These are phyloP conservation scores for Danielia oregonensis DNA, from an alignment of 805 yeast species.

Conservation along the genomic window DNA sequence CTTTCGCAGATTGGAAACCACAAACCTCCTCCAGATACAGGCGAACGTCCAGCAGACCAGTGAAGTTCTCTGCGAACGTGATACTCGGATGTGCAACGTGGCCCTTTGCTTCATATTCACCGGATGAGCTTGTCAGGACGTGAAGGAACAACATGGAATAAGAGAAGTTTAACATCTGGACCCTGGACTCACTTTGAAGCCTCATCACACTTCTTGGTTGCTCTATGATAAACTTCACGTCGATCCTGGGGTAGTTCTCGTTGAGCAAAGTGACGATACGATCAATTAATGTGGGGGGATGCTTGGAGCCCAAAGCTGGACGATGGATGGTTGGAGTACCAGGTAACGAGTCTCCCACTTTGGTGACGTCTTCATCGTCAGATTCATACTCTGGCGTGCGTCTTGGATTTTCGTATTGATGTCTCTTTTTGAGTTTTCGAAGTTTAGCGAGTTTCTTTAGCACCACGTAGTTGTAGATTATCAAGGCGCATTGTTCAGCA, in stretches of 20 bases:
- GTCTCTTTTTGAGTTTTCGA: conserved; percentile 12
- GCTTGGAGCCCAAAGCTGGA: not conserved
- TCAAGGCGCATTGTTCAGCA: conserved; percentile 27
- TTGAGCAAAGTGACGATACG: conserved; percentile 5
- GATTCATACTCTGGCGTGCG: conserved; percentile 4
- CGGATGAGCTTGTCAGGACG: conserved; percentile 24
- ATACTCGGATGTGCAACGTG: conserved; percentile 32
- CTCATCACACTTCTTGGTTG: conserved; percentile 21
- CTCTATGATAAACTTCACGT: conserved; percentile 13
- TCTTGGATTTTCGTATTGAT: not conserved
- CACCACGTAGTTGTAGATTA: conserved; percentile 31
- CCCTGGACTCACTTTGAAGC: conserved; percentile 13
- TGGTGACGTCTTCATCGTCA: conserved; percentile 10
- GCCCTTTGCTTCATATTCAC: conserved; percentile 33
- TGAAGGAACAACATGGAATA: conserved; percentile 35
- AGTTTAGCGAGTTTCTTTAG: conserved; percentile 24
- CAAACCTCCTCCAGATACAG: conserved; percentile 19
- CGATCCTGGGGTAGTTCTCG: conserved; percentile 11
- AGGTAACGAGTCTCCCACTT: not conserved
- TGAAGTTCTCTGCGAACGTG: conserved; percentile 26
- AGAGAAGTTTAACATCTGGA: conserved; percentile 28
- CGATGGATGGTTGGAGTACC: not conserved
- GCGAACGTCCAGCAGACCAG: conserved; percentile 1
- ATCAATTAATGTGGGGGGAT: conserved; percentile 3
- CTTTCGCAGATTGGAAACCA: conserved; percentile 15